Conservation (phyloP, 208 protist genomes). For the Acanthamoeba quina region DNA sequence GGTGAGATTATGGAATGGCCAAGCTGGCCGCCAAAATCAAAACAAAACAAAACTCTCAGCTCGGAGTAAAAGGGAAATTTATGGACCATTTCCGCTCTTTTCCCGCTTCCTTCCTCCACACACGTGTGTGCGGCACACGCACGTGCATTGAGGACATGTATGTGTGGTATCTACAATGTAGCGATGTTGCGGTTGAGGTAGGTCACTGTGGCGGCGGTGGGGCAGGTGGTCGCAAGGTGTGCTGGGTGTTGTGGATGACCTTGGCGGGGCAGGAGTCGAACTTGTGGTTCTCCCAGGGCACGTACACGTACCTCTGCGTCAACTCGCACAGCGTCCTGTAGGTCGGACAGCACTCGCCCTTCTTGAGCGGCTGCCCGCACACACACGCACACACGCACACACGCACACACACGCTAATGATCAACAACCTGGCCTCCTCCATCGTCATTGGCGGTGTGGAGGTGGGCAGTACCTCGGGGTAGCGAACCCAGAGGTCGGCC, state of each 20-base stretch:
- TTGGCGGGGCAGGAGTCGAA: neutral
- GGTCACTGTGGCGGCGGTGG: too few species aligned
- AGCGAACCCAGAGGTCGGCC: conserved; percentile 15
- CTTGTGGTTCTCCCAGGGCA: conserved; percentile 57
- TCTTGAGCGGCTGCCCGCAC: neutral
- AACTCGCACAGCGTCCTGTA: neutral
- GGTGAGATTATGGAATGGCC: too few species aligned
- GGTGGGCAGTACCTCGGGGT: neutral
- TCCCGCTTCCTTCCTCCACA: neutral
- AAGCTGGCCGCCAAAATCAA: neutral
- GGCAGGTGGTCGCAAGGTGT: neutral
- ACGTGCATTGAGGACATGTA: too few species aligned
- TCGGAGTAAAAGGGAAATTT: conserved; percentile 4
- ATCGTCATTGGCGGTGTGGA: neutral
- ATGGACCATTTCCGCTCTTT: neutral
- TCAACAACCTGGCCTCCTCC: neutral
- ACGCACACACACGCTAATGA: neutral
- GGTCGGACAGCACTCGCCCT: conserved; percentile 17
- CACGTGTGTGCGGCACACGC: too few species aligned
- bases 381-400: neutral
- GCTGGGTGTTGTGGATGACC: neutral
- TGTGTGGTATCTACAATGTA: too few species aligned
- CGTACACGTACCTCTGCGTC: conserved; percentile 10
- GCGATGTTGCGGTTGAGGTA: too few species aligned
- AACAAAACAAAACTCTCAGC: neutral